These are phyloP conservation scores for Fusarium decemcellulare DNA, from an alignment of 2,329 filamentous ascomycete genomes.

Conservation along the genomic window DNA sequence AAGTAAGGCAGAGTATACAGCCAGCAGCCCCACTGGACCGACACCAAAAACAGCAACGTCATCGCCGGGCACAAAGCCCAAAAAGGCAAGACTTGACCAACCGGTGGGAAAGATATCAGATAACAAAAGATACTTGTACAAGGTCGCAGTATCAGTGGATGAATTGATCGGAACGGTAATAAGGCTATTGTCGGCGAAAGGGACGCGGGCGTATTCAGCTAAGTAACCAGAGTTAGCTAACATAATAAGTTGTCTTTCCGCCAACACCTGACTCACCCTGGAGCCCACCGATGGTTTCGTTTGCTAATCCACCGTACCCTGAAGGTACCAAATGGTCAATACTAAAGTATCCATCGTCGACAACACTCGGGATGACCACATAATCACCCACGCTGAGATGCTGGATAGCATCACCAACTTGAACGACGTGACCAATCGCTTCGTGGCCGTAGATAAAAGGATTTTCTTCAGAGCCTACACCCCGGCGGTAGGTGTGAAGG, in stretches of 20 bases:
- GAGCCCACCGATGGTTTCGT: not conserved
- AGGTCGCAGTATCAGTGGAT: not conserved
- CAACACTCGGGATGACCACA: constrained; percentile 1
- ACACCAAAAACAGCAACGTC: constrained; percentile 13
- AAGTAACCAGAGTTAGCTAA: not conserved
- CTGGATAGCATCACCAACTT: constrained; percentile 1
- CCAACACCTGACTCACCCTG: not conserved
- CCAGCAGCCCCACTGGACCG: constrained; percentile 10
- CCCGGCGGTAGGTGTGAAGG: constrained; percentile 3
- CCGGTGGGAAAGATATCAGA: constrained; percentile 16
- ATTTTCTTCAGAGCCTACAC: not conserved
- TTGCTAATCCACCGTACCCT: not conserved
- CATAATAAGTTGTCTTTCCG: not conserved
- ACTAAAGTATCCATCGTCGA: constrained; percentile 11
- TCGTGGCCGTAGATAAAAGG: constrained; percentile 4
- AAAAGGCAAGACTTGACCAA: constrained; percentile 9
- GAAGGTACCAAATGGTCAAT: not conserved
- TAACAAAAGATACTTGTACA: constrained; percentile 8
- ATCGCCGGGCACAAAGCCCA: constrained; percentile 8
- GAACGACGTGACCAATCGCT: constrained; percentile 1
- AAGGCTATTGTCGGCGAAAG: not conserved
- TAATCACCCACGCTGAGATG: constrained; percentile 6
- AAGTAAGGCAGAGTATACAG: constrained; percentile 12
- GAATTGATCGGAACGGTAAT: not conserved
- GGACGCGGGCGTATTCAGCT: not conserved